Percentiles rank a stretch among this genome's conserved stretches.
These are phyloP conservation scores for Dothideomycetidae sp. DNA, from an alignment of 2,329 filamentous ascomycete species.

Conservation along the genomic window DNA sequence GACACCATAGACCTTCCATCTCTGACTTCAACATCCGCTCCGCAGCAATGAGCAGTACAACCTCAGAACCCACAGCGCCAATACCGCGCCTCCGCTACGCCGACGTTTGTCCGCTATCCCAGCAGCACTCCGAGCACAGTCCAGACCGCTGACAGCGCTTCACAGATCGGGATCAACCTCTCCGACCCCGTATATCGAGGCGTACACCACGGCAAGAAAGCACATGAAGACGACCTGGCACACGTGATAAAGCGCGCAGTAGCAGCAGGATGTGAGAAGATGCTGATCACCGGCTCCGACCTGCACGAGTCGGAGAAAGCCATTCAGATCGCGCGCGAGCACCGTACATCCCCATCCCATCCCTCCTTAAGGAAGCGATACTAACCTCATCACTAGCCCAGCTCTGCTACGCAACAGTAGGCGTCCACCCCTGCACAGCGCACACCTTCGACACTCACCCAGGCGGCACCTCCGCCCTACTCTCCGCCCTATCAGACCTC, in stretches of 20 bases:
- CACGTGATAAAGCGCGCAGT: constrained; percentile 66
- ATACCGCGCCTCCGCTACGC: constrained; percentile 26
- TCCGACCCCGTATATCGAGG: constrained; percentile 84
- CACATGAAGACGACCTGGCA: constrained; percentile 57
- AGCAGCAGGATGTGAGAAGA: constrained; percentile 67
- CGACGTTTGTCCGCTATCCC: constrained; percentile 27
- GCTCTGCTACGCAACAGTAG: constrained; percentile 76
- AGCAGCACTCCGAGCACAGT: constrained; percentile 7
- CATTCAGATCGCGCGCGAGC: constrained; percentile 55
- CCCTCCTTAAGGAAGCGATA: too few species aligned
- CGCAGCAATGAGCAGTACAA: too few species aligned
- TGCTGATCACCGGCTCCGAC: constrained; percentile 89
- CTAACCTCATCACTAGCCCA: too few species aligned
- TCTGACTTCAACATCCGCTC: too few species aligned
- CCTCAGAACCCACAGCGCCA: too few species aligned
- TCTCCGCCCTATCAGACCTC: constrained; percentile 49
- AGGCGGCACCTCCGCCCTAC: constrained; percentile 40
- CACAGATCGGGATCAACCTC: constrained; percentile 80
- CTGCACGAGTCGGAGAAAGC: constrained; percentile 64
- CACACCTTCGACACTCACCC: constrained; percentile 56
- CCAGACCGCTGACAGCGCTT: constrained; percentile 9
- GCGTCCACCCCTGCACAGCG: constrained; percentile 84
- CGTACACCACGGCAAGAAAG: constrained; percentile 63
- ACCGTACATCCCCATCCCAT: constrained; percentile 60
- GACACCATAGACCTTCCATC: too few species aligned